Evolutionary conservation across 108 stramenopile species (phyloP).

Genomic region (Schizochytrium sp.): DNA sequence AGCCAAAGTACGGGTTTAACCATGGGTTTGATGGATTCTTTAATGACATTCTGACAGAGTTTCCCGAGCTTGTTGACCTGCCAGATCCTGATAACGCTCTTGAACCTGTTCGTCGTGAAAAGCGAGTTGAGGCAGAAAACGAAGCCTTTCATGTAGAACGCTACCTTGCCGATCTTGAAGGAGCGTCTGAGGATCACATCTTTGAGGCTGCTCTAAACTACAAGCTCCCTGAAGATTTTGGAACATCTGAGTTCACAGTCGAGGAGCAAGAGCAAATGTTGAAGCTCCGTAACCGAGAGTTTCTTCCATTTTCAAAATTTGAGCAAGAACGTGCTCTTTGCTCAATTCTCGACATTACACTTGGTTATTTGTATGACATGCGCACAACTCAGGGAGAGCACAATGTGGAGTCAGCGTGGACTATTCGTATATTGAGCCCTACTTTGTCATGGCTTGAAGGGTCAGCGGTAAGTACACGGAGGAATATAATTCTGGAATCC

Average conservation of each 20-base stretch:
- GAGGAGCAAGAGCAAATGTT: not conserved
- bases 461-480: not conserved
- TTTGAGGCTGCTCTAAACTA: constrained; percentile 17
- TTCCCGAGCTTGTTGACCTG: constrained; percentile 52
- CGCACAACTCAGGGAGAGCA: constrained; percentile 63
- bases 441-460: constrained; percentile 62
- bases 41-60: constrained; percentile 8
- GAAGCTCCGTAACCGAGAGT: not conserved
- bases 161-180: constrained; percentile 49
- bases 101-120: not conserved
- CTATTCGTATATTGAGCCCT: constrained; percentile 57
- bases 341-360: constrained; percentile 17
- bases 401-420: constrained; percentile 65
- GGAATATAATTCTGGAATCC: not conserved
- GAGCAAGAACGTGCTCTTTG: not conserved
- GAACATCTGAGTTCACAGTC: not conserved
- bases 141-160: constrained; percentile 54
- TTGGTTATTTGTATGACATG: constrained; percentile 60
- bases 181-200: constrained; percentile 23
- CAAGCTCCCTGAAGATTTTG: not conserved
- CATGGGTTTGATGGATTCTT: not conserved
- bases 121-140: not conserved
- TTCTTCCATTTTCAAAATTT: not conserved
- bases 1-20: constrained; percentile 48
- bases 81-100: constrained; percentile 37